phyloP scores from a whole-genome alignment of 1,284 basidiomycete species.

The Ganoderma leucocontextum region DNA sequence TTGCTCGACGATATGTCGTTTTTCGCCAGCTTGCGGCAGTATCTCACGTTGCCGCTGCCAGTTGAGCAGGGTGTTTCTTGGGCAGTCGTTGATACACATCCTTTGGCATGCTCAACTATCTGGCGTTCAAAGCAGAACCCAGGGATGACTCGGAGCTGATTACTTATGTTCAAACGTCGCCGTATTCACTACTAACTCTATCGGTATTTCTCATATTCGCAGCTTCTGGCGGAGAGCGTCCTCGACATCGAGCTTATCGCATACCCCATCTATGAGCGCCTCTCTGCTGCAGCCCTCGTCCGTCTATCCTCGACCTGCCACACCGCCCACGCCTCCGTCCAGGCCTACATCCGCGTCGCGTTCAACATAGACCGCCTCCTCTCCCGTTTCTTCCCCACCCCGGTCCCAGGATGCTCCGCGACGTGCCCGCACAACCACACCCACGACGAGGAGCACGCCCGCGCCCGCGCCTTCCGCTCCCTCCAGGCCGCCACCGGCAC shows the following conservation, averaged over 20 bases:
- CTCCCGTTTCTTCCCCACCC: slow-evolving; percentile 39
- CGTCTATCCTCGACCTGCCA: slow-evolving; percentile 36
- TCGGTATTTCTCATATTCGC: no score
- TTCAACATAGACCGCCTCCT: slow-evolving; percentile 41
- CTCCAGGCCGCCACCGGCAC: slow-evolving; percentile 53
- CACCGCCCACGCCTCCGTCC: slow-evolving; percentile 25
- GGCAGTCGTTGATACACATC: not conserved
- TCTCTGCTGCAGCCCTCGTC: slow-evolving; percentile 33
- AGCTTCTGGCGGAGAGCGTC: slow-evolving; percentile 33
- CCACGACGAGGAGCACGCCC: slow-evolving; percentile 16
- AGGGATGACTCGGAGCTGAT: not conserved
- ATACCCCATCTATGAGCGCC: slow-evolving; percentile 38
- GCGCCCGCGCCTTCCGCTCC: slow-evolving; percentile 47
- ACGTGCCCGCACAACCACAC: slow-evolving; percentile 14
- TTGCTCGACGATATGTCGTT: not conserved
- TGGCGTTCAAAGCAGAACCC: no score
- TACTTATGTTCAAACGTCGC: not conserved
- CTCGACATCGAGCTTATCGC: slow-evolving; percentile 40
- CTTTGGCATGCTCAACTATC: not conserved
- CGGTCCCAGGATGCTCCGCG: slow-evolving; percentile 24
- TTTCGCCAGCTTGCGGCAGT: not conserved
- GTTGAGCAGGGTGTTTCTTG: not conserved
- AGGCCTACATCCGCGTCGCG: slow-evolving; percentile 32
- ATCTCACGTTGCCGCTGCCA: not conserved
- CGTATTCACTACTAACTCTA: not conserved